Percentiles rank a stretch among this genome's conserved stretches.
phyloP scores from a whole-genome alignment of 1,139 yeast species.

The Diutina mesorugosa region DNA sequence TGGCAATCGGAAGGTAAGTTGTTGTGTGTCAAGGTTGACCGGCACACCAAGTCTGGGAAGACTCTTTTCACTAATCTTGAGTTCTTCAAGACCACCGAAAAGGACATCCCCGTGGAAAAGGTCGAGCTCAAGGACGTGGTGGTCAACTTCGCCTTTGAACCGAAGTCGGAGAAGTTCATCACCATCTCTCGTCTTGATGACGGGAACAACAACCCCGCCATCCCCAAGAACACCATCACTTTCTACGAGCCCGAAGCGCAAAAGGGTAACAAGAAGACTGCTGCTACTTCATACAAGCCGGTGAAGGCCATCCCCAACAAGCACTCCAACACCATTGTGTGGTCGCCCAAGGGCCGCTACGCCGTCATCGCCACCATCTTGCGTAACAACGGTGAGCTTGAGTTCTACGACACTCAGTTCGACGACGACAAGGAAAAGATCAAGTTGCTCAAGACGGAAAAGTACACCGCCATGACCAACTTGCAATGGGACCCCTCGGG shows the following conservation, averaged over 20 bases:
- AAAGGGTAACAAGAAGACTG: constrained; percentile 12
- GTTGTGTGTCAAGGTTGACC: constrained; percentile 90
- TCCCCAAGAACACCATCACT: constrained; percentile 58
- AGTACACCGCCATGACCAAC: constrained; percentile 71
- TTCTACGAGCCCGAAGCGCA: constrained; percentile 70
- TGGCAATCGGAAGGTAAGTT: constrained; percentile 88
- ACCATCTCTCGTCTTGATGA: constrained; percentile 58
- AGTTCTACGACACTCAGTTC: constrained; percentile 77
- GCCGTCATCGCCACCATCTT: constrained; percentile 66
- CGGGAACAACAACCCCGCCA: constrained; percentile 52
- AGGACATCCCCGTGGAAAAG: constrained; percentile 89
- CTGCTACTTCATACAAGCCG: constrained; percentile 18
- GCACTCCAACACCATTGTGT: constrained; percentile 60
- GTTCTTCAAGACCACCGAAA: constrained; percentile 77
- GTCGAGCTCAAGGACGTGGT: constrained; percentile 87
- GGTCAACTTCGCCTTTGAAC: constrained; percentile 91
- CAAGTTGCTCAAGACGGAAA: constrained; percentile 50
- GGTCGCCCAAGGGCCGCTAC: constrained; percentile 94
- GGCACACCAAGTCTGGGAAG: constrained; percentile 93
- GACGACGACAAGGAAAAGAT: constrained; percentile 53
- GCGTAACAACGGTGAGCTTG: constrained; percentile 54
- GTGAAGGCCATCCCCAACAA: constrained; percentile 44
- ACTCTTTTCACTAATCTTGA: constrained; percentile 86
- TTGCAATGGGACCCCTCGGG: constrained; percentile 96
- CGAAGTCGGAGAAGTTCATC: constrained; percentile 77